Evolutionary conservation across 2,329 filamentous ascomycete genomes (phyloP).

Genomic region (Aurifilum marmelostoma): DNA sequence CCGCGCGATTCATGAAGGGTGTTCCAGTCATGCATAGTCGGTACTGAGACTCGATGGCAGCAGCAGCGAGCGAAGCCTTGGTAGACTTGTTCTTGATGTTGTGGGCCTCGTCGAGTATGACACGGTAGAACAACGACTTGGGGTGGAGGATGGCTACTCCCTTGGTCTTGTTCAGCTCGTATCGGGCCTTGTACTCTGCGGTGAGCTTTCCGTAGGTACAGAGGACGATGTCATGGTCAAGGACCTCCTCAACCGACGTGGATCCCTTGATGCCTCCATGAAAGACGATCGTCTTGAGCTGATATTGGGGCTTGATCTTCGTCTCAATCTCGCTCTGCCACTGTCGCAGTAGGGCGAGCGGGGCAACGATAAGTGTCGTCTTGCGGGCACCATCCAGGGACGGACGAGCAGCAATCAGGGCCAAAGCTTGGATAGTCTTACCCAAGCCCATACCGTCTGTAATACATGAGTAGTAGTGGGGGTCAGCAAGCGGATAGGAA

Average conservation of each 20-base stretch:
- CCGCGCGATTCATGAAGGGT: conserved; percentile 24
- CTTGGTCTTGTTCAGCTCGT: not conserved
- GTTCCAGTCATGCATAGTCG: conserved; percentile 27
- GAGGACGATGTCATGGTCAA: conserved; percentile 20
- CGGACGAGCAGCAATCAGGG: conserved; percentile 65
- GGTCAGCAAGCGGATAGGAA: not conserved
- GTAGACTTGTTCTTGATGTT: conserved; percentile 24
- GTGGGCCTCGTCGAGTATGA: conserved; percentile 27
- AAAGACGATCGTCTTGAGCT: conserved; percentile 36
- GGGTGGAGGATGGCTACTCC: conserved; percentile 34
- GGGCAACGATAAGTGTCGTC: conserved; percentile 78
- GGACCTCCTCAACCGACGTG: not conserved
- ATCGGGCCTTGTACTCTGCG: conserved; percentile 10
- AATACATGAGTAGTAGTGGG: not conserved
- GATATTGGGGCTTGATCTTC: conserved; percentile 35
- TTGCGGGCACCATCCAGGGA: conserved; percentile 46
- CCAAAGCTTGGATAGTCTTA: conserved; percentile 86
- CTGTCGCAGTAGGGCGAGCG: conserved; percentile 88
- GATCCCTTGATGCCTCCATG: conserved; percentile 32
- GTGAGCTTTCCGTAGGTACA: conserved; percentile 27
- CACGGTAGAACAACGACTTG: conserved; percentile 9
- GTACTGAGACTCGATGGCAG: conserved; percentile 8
- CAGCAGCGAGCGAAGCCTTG: conserved; percentile 16
- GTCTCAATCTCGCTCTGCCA: conserved; percentile 78
- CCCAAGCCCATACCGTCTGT: conserved; percentile 90